These are phyloP conservation scores for Carex cristatella DNA, from an alignment of 176 grass and related monocot genomes.

Conservation along the genomic window DNA sequence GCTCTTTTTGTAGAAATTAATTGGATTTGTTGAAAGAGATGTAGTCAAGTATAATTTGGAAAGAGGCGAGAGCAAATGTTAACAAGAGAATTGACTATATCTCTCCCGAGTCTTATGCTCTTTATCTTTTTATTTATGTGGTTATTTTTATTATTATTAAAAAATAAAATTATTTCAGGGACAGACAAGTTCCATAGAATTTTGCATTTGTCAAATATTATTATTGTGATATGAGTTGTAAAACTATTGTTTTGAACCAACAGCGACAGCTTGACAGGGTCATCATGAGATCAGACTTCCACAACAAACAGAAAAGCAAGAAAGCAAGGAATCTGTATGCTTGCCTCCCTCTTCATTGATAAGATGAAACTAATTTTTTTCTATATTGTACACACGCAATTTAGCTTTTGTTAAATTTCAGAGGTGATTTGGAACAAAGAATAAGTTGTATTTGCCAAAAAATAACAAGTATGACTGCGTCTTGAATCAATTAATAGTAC, in stretches of 20 bases:
- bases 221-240: neutral
- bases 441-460: no score
- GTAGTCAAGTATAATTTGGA: constrained; percentile 81
- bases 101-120: constrained; percentile 70
- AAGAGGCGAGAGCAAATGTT: constrained; percentile 84
- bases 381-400: no score
- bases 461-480: no score
- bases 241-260: constrained; percentile 27
- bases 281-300: constrained; percentile 54
- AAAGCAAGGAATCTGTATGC: constrained; percentile 64
- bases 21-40: no score
- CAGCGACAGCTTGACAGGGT: constrained; percentile 54
- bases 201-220: neutral
- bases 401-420: no score
- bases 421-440: no score
- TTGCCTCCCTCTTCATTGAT: neutral
- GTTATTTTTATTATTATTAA: neutral
- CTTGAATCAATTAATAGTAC: no score
- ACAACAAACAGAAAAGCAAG: constrained; percentile 96
- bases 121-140: constrained; percentile 1
- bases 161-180: neutral
- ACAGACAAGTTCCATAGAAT: neutral
- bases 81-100: constrained; percentile 98
- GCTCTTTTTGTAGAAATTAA: no score
- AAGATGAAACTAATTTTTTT: no score